Base-by-base conservation (phyloP, 2,329 filamentous ascomycete genomes). In the Fusarium clavum region DNA sequence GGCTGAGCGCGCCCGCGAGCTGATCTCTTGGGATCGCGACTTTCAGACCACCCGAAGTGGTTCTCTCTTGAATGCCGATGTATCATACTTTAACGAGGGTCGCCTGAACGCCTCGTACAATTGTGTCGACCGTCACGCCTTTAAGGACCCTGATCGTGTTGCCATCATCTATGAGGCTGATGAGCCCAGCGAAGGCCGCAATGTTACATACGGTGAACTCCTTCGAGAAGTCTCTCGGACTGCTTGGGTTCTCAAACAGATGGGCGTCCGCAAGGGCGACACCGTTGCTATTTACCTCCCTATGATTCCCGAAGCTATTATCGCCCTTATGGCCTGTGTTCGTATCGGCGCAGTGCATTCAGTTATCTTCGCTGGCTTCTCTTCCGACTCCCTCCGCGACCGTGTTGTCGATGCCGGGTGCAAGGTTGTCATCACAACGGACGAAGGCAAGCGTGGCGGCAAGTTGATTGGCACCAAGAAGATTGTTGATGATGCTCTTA, bases 131-230 rank as follows among this genome's bases (percentile, higher is more conserved):
- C 93, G 96, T 67, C 95, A 98, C 81, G 96, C 96, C n/a, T 88
- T 97, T 83, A 94, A 94, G 83, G 90, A 97, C 83, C 96, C 96
- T 49, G 85, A 98, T 83, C 94, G 92, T 83, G 90, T 96, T 49
- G 96, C 96, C 80, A 97, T 99, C 83, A 97, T 98, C 84, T 99
- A 98, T 85, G 96, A 99, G 85, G 95, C 94, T 66, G 96, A 99
- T 77, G 96, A 99, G 83, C 89, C 91, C 44, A 86, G 83, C 57
- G 92, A 97, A 79, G 94, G 96, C 78, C 94, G 95, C 73, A 94
- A 87, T 72, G 91, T 99, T 80, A 96, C 93, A 71, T 99, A 98
- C 76, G 89, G 92, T 76, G 94, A 99, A 87, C 91, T 99, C 55
- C 88, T 98, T 67, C 91, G 94, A 70, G 90, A 99, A 81, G 95